Evolutionary conservation across 2,329 filamentous ascomycete species (phyloP), one percentile per base, ranked within the genome.

Genomic region (Trichoderma sp.): DNA sequence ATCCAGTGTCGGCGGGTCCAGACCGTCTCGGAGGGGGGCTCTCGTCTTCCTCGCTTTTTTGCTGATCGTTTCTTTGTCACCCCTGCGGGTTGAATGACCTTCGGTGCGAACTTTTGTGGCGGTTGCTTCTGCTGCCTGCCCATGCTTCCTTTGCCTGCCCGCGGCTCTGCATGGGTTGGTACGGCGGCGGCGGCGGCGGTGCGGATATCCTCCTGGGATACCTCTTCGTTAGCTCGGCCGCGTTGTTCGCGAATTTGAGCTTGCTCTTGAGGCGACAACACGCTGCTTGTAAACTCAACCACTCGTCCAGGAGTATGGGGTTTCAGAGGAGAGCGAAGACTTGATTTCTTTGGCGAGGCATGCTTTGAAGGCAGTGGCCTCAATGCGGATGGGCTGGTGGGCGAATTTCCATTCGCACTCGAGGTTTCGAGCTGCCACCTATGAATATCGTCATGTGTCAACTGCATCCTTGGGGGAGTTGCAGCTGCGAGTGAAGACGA

Each of bases 311-410:
- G 87, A 2, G 86, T 89, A 73, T 84, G 88, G 4, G 86, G 84
- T 75, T 90, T 90, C 21, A 88, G 77, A 0, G 87, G 86, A 4
- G 88, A 88, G 21, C 88, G 84, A 28, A 90, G 79, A 74, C 84
- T 87, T 1, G 88, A 90, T 76, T 90, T 90, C 9, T 79, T 82
- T 0, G 88, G 88, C 1, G 87, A 89, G 5, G 84, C 84, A n/a
- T 84, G 82, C 73, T 83, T 85, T 66, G 85, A 82, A 14, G 87
- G 87, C 4, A 85, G 80, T 2, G 86, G 84, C 7, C 85, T 84
- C 26, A 87, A 83, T n/a, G 82, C 76, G 4, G 81, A 82, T 3
- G 79, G 81, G 43, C 80, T 77, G 66, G 82, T 80, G 2, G 77
- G 76, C 1, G 83, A 82, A 12, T 79, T 79, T 15, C 83, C 82